Evolutionary conservation across 768 basidiomycete genomes (phyloP), one percentile per base, ranked within the genome.

Genomic region (Tremella mesenterica): DNA sequence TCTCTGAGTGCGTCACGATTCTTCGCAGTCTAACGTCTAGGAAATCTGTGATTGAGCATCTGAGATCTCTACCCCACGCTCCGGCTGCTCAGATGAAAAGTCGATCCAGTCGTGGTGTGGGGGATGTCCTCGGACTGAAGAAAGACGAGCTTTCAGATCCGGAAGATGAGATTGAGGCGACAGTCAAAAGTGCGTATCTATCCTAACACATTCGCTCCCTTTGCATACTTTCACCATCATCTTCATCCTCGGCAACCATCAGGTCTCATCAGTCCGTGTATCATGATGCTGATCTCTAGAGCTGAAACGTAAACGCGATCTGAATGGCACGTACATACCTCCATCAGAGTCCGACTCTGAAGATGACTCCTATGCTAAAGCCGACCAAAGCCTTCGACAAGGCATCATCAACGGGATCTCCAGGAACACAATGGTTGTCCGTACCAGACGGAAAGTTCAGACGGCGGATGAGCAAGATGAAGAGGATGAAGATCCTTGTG

Each of bases 41-140:
- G 75, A 58, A 74, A 71, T 70, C 76, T 45, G 74, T 81, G 53
- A 69, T 85, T 38, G 77, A 81, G 43, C 79, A 81, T 38, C 75
- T 86, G 3, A 75, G 79, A 20, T 77, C 81, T 58, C 69, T 86
- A 39, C 80, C 79, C 3, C 79, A 81, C 51, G 88, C 87, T 0
- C 95, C 95, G 1, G 88, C 88, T 4, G 88, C 88, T 0, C 83
- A 81, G 41, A 80, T 93, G 78, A 88, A 91, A 21, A 82, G 85
- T 45, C 85, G 88, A 1, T 90, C 91, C 0, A 73, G 79, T 36
- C 82, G 87, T 13, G 53, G 60, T 0, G 39, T 75, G 14, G 67
- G 64, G 3, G 52, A 65, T 44, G 63, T 54, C 18, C 51, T 72
- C 59, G 81, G 81, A 29, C 60, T 93, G 5, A 62, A 64, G 34